These are phyloP conservation scores for Claviceps maximensis DNA, from an alignment of 2,329 filamentous ascomycete genomes.

Conservation along the genomic window DNA sequence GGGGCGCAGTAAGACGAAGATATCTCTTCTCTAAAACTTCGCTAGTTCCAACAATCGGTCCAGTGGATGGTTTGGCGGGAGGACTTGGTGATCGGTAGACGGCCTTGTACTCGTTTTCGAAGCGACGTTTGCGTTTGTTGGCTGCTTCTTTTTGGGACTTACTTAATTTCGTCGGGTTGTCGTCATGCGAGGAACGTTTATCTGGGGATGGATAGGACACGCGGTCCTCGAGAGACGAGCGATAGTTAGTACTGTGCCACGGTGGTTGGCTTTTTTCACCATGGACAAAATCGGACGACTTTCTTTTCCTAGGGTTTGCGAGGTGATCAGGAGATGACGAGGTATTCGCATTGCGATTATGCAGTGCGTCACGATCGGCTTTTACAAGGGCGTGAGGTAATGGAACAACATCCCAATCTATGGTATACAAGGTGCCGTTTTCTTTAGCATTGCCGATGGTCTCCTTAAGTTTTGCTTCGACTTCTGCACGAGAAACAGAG, in stretches of 20 bases:
- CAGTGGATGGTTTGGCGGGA: constrained; percentile 41
- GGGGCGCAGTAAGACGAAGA: constrained; percentile 81
- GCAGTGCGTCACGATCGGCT: constrained; percentile 47
- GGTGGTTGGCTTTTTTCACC: constrained; percentile 46
- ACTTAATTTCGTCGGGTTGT: constrained; percentile 48
- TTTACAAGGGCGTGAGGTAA: constrained; percentile 75
- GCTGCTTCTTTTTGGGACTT: constrained; percentile 76
- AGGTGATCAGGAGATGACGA: constrained; percentile 14
- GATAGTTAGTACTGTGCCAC: constrained; percentile 60
- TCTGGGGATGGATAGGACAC: constrained; percentile 45
- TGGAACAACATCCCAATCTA: constrained; percentile 74
- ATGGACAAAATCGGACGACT: constrained; percentile 53
- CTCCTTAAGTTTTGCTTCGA: constrained; percentile 73
- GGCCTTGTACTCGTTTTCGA: constrained; percentile 54
- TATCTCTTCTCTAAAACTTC: constrained; percentile 84
- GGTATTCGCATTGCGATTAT: constrained; percentile 21
- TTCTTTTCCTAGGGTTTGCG: constrained; percentile 59
- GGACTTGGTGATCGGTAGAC: constrained; percentile 43
- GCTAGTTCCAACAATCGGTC: constrained; percentile 76
- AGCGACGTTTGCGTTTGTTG: constrained; percentile 82
- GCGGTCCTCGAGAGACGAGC: constrained; percentile 55
- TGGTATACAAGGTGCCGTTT: constrained; percentile 52
- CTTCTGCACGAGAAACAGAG: constrained; percentile 51
- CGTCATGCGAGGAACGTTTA: constrained; percentile 31
- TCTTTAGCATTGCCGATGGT: constrained; percentile 77